Conservation (phyloP, 2,329 filamentous ascomycete genomes). For the Penicillium sp. region DNA sequence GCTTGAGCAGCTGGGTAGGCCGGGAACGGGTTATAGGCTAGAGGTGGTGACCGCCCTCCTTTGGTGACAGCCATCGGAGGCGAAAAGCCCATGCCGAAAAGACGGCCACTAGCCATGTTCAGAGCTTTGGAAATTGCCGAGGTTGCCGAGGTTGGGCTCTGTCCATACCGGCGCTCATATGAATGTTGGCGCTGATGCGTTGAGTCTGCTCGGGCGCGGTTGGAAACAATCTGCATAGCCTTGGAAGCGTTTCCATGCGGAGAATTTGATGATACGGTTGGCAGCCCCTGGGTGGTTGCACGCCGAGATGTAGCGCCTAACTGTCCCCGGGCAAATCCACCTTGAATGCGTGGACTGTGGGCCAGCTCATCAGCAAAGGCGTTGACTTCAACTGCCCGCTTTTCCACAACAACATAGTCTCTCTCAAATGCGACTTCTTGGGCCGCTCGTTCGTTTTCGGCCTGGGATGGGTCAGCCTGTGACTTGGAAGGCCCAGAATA, state of each 20-base stretch:
- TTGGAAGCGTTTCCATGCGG: constrained; percentile 67
- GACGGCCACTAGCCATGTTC: constrained; percentile 76
- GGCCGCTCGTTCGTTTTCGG: constrained; percentile 65
- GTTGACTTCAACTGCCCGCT: constrained; percentile 92
- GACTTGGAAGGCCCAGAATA: constrained; percentile 49
- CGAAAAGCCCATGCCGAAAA: constrained; percentile 53
- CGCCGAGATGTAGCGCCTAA: constrained; percentile 69
- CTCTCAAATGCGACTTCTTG: constrained; percentile 88
- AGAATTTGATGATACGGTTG: constrained; percentile 68
- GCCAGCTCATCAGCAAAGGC: constrained; percentile 94
- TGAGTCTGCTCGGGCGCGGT: constrained; percentile 60
- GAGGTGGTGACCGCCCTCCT: constrained; percentile 47
- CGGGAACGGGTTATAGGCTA: constrained; percentile 69
- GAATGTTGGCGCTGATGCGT: constrained; percentile 73
- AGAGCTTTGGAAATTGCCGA: constrained; percentile 94
- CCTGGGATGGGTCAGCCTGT: constrained; percentile 33
- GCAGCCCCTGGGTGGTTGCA: constrained; percentile 73
- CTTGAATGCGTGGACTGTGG: constrained; percentile 69
- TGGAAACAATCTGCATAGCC: constrained; percentile 71
- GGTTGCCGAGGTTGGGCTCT: constrained; percentile 72
- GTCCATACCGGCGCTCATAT: constrained; percentile 76
- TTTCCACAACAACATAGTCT: constrained; percentile 95
- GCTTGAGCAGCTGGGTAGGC: constrained; percentile 75
- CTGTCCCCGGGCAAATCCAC: constrained; percentile 52
- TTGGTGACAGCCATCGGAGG: constrained; percentile 48